phyloP scores from a whole-genome alignment of 2,329 filamentous ascomycete species.

The Monosporascus ibericus region DNA sequence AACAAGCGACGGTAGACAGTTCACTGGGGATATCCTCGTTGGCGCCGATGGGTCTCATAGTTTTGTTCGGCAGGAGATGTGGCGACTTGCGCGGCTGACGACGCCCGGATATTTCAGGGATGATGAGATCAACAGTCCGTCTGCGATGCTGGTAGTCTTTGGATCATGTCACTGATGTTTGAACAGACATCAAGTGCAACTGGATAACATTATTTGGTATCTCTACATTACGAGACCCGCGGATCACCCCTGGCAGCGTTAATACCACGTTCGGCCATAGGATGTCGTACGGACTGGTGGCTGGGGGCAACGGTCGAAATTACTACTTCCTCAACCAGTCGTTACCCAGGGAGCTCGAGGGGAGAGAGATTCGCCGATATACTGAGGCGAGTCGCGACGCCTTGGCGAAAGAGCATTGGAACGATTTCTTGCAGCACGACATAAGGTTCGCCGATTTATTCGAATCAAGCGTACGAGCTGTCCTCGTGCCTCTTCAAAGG shows the following conservation, averaged over 20 bases:
- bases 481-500: neutral
- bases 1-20: conserved; percentile 1
- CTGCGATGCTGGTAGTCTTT: neutral
- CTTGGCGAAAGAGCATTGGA: neutral
- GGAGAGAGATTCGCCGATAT: neutral
- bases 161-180: neutral
- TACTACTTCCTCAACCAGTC: neutral
- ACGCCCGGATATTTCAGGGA: neutral
- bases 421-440: neutral
- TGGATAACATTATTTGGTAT: neutral
- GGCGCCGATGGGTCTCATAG: conserved; percentile 13
- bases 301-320: neutral
- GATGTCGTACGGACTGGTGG: neutral
- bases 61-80: neutral
- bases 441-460: neutral
- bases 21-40: conserved; percentile 9
- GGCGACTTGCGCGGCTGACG: neutral
- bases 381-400: neutral
- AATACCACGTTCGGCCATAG: neutral
- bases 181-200: neutral
- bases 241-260: neutral
- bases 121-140: neutral
- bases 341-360: neutral
- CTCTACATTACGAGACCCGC: neutral
- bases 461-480: neutral